These are phyloP conservation scores for Lichtheimia ramosa DNA, from an alignment of 371 early-diverging fungal species.

Conservation along the genomic window DNA sequence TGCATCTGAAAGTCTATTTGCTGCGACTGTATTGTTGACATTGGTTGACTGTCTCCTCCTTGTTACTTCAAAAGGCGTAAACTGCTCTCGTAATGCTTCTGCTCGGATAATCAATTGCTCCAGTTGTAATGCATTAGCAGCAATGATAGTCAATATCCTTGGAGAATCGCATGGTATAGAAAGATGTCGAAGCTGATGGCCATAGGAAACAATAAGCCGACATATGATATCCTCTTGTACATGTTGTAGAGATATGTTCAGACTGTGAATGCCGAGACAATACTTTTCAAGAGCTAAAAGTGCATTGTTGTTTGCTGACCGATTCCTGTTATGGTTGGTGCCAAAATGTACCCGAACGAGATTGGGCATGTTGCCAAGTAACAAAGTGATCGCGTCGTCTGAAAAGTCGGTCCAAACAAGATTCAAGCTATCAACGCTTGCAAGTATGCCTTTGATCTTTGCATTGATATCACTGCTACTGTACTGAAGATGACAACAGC, in stretches of 20 bases:
- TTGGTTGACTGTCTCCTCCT: not conserved
- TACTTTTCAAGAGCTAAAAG: conserved; percentile 17
- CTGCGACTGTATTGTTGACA: too few species aligned
- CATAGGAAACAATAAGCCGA: conserved; percentile 24
- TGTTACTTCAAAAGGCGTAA: not conserved
- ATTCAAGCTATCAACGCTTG: not conserved
- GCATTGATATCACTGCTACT: not conserved
- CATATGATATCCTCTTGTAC: conserved; percentile 30
- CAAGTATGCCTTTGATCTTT: not conserved
- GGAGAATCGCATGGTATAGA: conserved; percentile 35
- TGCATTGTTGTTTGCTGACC: conserved; percentile 32
- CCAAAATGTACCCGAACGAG: conserved; percentile 25
- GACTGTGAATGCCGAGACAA: conserved; percentile 22
- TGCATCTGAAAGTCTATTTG: not conserved
- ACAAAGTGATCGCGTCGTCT: conserved; percentile 22
- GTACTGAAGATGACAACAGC: conserved; percentile 32
- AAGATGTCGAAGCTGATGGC: conserved; percentile 22
- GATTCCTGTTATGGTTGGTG: conserved; percentile 44
- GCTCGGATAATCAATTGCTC: conserved; percentile 20
- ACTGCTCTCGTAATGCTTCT: not conserved
- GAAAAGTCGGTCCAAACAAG: conserved; percentile 49
- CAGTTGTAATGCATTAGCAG: conserved; percentile 25
- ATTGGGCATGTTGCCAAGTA: conserved; percentile 23
- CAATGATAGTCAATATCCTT: conserved; percentile 25
- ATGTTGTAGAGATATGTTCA: conserved; percentile 40